Percentiles rank a stretch among this genome's conserved stretches.
These are phyloP conservation scores for Paratrimastix pyriformis DNA, from an alignment of 78 protist genomes.

Conservation along the genomic window DNA sequence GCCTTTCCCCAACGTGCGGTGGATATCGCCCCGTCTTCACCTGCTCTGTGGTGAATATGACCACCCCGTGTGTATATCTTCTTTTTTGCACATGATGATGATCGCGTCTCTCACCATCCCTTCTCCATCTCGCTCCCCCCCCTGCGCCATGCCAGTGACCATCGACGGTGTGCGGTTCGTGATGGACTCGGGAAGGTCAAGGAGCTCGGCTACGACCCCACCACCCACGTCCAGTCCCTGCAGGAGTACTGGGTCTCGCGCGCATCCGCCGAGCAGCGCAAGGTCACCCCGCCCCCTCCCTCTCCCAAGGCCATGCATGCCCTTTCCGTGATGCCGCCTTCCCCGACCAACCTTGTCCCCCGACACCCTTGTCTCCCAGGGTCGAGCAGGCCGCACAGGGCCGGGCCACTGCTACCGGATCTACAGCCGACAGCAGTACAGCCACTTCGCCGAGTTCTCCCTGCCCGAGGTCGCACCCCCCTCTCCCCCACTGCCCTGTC, in stretches of 20 bases:
- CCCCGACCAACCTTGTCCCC: neutral
- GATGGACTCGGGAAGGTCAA: conserved; percentile 46
- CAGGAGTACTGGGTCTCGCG: conserved; percentile 18
- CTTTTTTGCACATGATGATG: too few species aligned
- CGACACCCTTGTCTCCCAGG: neutral
- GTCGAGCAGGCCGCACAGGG: conserved; percentile 38
- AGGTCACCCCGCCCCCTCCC: neutral
- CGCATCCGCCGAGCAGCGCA: conserved; percentile 22
- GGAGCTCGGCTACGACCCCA: conserved; percentile 15
- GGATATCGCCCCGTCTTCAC: too few species aligned
- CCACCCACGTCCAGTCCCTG: neutral
- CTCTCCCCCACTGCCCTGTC: conserved; percentile 7
- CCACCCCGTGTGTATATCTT: too few species aligned
- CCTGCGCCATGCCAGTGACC: too few species aligned
- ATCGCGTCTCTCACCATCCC: too few species aligned
- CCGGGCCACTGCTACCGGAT: conserved; percentile 36
- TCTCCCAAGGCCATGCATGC: too few species aligned
- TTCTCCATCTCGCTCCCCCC: too few species aligned
- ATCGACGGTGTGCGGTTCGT: conserved; percentile 53
- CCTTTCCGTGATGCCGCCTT: too few species aligned
- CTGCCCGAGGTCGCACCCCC: neutral
- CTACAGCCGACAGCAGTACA: neutral
- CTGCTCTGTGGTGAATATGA: too few species aligned
- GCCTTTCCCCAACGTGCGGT: too few species aligned
- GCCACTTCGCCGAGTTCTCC: neutral